Conservation (phyloP, 805 yeast genomes). For the Candida caryicola region DNA sequence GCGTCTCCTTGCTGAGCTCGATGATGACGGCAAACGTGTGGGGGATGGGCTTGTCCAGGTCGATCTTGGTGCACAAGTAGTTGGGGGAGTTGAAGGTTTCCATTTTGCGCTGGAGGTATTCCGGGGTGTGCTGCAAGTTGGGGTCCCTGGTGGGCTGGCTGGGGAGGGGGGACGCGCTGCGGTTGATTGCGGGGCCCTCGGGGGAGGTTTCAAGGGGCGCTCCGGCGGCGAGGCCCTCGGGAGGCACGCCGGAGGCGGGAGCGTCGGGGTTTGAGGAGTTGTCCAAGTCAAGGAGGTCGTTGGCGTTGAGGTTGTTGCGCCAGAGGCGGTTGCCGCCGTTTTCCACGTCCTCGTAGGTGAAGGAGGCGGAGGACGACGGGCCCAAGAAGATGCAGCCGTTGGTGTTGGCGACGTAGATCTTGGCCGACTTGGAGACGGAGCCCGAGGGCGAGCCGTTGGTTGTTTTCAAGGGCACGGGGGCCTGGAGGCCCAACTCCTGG, state of each 20-base stretch:
- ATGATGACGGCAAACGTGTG: constrained; percentile 54
- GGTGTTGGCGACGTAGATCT: constrained; percentile 36
- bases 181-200: not conserved
- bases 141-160: constrained; percentile 8
- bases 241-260: too few relatives aligned
- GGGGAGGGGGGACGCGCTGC: constrained; percentile 1
- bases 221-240: constrained; percentile 11
- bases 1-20: constrained; percentile 40
- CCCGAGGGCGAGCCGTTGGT: constrained; percentile 22
- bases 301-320: constrained; percentile 3
- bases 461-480: constrained; percentile 36
- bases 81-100: constrained; percentile 31
- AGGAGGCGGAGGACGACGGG: constrained; percentile 38
- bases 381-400: constrained; percentile 40
- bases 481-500: constrained; percentile 38
- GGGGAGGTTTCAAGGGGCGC: constrained; percentile 13
- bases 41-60: constrained; percentile 42
- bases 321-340: constrained; percentile 26
- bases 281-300: constrained; percentile 6
- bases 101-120: constrained; percentile 19
- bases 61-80: constrained; percentile 35
- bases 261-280: not conserved
- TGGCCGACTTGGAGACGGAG: constrained; percentile 25
- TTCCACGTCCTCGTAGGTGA: constrained; percentile 43
- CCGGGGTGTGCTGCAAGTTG: constrained; percentile 9